Evolutionary conservation across 1,284 basidiomycete genomes (phyloP), one percentile per base, ranked within the genome.

Genomic region (Pseudozyma pruni): DNA sequence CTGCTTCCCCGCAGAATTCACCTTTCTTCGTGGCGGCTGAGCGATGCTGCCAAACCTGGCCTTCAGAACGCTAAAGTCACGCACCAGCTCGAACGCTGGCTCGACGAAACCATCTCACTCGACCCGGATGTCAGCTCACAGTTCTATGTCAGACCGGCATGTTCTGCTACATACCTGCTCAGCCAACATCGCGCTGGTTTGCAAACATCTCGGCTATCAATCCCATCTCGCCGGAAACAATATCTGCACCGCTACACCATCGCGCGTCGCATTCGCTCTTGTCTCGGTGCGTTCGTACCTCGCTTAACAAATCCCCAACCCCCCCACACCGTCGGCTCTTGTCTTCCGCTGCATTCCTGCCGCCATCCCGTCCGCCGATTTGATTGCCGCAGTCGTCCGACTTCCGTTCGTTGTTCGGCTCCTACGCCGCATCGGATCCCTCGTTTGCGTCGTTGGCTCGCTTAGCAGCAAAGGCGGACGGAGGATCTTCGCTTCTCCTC

Each of bases 241-340:
- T 25, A 14, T 41, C n/a, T 43, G 14, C 41, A 19, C n/a, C 19
- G 32, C 16, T 38, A 42, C 40, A 42, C 27, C 44, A 46, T 31
- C 33, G 20, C 33, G 44, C 44, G 8, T 25, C 33, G 1, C 14
- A 3, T 33, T 51, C 49, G 50, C 41, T 42, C 19, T 35, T 32
- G 39, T 8, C 27, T 52, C 50, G 50, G 50, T 52, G 33, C 33
- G 29, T 51, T 33, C 31, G 38, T 40, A 14, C 40, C 29, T 51
- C 40, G 45, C 45, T 29, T 42, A 38, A n/a, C 16, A 23, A 6
- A 33, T 34, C 19, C 40, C 19, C 22, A 31, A 9, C 20, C 34
- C 33, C 20, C 10, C n/a, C 13, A 19, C 41, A 6, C 39, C 48
- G 38, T 41, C 33, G 50, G 41, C 20, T 11, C 19, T 38, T 17